Conservation (phyloP, 345 rosid species). For the Triadica sebifera region DNA sequence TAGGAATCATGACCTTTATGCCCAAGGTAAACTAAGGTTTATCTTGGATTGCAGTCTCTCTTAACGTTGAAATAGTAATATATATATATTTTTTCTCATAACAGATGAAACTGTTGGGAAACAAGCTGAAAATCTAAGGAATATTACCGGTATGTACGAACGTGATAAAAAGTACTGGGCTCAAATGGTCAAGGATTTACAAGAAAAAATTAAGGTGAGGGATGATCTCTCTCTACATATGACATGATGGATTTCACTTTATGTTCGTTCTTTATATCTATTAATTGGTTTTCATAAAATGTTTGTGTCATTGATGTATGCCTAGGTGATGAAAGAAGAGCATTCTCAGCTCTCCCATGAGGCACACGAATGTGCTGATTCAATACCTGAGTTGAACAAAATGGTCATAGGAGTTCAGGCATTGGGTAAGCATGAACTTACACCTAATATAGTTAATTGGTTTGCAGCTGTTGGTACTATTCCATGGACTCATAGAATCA, state of each 20-base stretch:
- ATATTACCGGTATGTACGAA: constrained; percentile 51
- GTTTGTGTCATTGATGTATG: constrained; percentile 8
- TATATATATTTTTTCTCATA: background rate
- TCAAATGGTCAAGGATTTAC: constrained; percentile 46
- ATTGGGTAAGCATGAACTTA: constrained; percentile 53
- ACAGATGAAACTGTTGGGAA: constrained; percentile 67
- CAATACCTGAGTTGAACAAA: constrained; percentile 72
- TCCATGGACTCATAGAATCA: constrained; percentile 22
- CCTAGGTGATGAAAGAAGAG: constrained; percentile 78
- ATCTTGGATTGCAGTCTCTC: background rate
- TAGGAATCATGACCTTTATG: background rate
- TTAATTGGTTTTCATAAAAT: background rate
- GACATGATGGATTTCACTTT: constrained; percentile 8
- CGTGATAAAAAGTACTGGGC: constrained; percentile 58
- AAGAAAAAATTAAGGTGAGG: constrained; percentile 62
- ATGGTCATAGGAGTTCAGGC: constrained; percentile 90
- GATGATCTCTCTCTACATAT: constrained; percentile 8
- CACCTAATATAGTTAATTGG: background rate
- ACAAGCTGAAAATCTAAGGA: constrained; percentile 64
- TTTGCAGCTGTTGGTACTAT: constrained; percentile 8
- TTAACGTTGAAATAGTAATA: background rate
- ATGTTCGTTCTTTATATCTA: background rate
- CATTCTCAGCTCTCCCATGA: constrained; percentile 69
- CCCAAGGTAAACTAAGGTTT: background rate
- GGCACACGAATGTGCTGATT: constrained; percentile 78